phyloP scores from a whole-genome alignment of 2,329 filamentous ascomycete species.

The Juglanconis sp. region DNA sequence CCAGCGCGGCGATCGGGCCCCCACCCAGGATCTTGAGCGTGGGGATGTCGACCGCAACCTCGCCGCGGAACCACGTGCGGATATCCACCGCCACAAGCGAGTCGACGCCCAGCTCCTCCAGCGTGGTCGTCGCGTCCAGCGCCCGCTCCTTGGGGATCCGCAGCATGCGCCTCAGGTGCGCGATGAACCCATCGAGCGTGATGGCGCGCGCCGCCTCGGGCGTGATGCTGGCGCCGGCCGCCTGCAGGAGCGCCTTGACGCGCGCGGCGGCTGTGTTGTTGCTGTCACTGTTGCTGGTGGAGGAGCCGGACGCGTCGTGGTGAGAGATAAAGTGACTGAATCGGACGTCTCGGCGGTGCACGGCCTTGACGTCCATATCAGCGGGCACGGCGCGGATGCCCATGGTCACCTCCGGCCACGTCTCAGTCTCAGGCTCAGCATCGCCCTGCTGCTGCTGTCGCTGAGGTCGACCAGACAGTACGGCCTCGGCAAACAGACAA shows the following conservation, averaged over 20 bases:
- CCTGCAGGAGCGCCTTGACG: too few species aligned
- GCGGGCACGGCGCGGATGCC: not conserved
- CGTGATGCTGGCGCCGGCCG: too few species aligned
- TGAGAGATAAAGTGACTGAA: too few species aligned
- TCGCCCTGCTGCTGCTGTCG: too few species aligned
- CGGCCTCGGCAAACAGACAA: not conserved
- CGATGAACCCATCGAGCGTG: too few species aligned
- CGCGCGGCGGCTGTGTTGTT: too few species aligned
- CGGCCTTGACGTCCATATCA: too few species aligned
- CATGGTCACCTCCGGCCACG: constrained; percentile 2
- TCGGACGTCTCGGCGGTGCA: too few species aligned
- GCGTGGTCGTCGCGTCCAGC: not conserved
- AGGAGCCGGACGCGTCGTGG: too few species aligned
- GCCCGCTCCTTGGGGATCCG: not conserved
- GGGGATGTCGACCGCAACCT: constrained; percentile 37
- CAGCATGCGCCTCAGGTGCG: not conserved
- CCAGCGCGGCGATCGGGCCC: constrained; percentile 1
- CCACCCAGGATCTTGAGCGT: constrained; percentile 35
- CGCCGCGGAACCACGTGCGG: constrained; percentile 43
- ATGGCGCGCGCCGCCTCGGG: too few species aligned
- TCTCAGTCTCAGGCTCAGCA: too few species aligned
- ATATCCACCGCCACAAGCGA: constrained; percentile 28
- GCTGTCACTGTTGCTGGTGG: too few species aligned
- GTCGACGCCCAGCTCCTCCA: not conserved
- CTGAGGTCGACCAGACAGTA: not conserved